Base-by-base conservation (phyloP, 2,329 filamentous ascomycete species). In the Dryadomyces quercus-mongolicae region DNA sequence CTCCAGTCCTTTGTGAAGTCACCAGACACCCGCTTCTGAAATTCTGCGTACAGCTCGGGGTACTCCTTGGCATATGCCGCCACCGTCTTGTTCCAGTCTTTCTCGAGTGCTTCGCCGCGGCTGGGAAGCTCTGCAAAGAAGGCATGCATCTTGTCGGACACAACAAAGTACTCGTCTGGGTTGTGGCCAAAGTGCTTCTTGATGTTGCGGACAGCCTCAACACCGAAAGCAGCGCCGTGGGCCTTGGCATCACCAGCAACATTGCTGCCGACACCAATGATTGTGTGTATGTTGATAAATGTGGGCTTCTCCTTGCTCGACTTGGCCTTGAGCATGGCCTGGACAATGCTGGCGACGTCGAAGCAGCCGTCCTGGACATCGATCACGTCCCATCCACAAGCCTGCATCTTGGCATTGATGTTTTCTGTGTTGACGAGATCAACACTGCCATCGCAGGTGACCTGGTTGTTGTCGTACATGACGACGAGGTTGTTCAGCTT, bases 391-490 rank as follows among this genome's bases (percentile, higher is more conserved):
- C 76, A 82, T 3, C 76, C 75, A 38, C 69, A 75, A 7, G 77
- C 77, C 5, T 70, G 66, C 77, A 81, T 80, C 64, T 81, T 82
- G 7, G 69, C 64, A 54, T 81, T 80, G 59, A 80, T 67, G 48
- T 81, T 76, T 59, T 82, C 78, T 0, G 71, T 76, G 57, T 77
- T 79, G 7, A 68, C 70, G 13, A 74, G 66, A 62, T 80, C 76
- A 2, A 80, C 71, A 2, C 70, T 72, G 1, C 79, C 78, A 55
- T 81, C 78, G 60, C 78, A 81, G 5, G 77, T 81, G 49, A 82
- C 68, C 60, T 78, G 74, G 62, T 82, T 81, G 64, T 82, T 81
- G 59, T 82, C 79, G 58, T 82, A 82, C 49, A 81, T 74, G 25
- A 82, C 64, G 3, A 72, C 73, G 1, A 82, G 65, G 62, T 82